Conservation (phyloP, 306 rosid species). For the Fragaria vesca region DNA sequence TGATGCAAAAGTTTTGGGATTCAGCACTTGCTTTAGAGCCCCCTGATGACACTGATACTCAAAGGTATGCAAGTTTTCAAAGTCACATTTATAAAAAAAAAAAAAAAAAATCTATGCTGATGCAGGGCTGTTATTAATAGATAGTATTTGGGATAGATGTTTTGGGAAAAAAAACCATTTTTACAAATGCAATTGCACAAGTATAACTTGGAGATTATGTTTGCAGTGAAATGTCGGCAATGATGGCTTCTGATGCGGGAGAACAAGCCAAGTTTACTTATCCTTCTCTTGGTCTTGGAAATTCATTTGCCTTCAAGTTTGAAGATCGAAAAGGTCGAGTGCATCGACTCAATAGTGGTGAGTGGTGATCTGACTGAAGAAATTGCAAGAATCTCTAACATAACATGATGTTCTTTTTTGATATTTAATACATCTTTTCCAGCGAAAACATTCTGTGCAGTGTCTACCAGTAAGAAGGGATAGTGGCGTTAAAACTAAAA, state of each 20-base stretch:
- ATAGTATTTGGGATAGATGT: background rate
- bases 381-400: slow-evolving; percentile 9
- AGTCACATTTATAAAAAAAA: background rate
- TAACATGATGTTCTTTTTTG: background rate
- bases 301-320: slow-evolving; percentile 77
- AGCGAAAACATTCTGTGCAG: background rate
- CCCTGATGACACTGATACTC: slow-evolving; percentile 82
- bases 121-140: background rate
- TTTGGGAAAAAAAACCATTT: background rate
- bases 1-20: slow-evolving; percentile 98
- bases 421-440: background rate
- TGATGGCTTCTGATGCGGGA: slow-evolving; percentile 65
- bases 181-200: background rate
- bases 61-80: slow-evolving; percentile 44
- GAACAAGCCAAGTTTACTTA: slow-evolving; percentile 44
- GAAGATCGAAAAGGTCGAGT: slow-evolving; percentile 76
- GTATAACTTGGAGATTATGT: slow-evolving; percentile 21
- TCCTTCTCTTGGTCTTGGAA: slow-evolving; percentile 64
- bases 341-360: slow-evolving; percentile 80
- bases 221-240: slow-evolving; percentile 76
- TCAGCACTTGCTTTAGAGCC: slow-evolving; percentile 81
- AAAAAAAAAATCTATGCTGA: background rate
- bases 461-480: background rate
- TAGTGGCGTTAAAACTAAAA: background rate
- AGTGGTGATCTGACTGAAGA: slow-evolving; percentile 32